Conservation (phyloP, 164 flowering plant genomes). For the Chloranthus sessilifolius region DNA sequence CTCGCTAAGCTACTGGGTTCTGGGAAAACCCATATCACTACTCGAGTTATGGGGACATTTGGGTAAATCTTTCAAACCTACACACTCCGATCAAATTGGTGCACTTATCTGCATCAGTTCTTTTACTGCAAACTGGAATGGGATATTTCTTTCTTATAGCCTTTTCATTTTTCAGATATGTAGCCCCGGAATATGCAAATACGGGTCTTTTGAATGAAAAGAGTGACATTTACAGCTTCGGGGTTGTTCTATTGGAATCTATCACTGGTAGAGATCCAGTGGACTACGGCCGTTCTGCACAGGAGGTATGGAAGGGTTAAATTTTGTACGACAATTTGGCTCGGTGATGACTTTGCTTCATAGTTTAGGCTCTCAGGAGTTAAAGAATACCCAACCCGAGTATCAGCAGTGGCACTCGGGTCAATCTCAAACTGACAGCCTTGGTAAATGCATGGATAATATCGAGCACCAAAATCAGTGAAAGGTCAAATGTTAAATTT, state of each 20-base stretch:
- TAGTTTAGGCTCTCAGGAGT: too few relatives aligned
- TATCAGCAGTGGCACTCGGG: too few relatives aligned
- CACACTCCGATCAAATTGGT: background rate
- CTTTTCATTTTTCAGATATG: slow-evolving; percentile 41
- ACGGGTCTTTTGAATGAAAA: slow-evolving; percentile 75
- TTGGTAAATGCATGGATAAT: too few relatives aligned
- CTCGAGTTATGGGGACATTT: slow-evolving; percentile 92
- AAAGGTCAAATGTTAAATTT: too few relatives aligned
- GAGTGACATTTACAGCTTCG: slow-evolving; percentile 84
- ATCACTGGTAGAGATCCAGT: slow-evolving; percentile 80
- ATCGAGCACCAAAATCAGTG: too few relatives aligned
- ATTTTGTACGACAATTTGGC: too few relatives aligned
- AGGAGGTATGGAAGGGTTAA: slow-evolving; percentile 42
- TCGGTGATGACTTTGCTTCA: too few relatives aligned
- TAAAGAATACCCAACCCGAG: too few relatives aligned
- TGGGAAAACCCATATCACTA: slow-evolving; percentile 72
- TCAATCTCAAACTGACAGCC: too few relatives aligned
- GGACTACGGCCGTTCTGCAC: slow-evolving; percentile 55
- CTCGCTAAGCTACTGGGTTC: slow-evolving; percentile 77
- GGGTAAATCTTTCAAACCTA: slow-evolving; percentile 43
- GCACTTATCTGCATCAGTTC: background rate
- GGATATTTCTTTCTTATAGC: too few relatives aligned
- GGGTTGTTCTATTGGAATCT: slow-evolving; percentile 72
- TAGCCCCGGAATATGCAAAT: slow-evolving; percentile 87
- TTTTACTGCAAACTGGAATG: too few relatives aligned